Evolutionary conservation across 2,329 filamentous ascomycete genomes (phyloP).

Genomic region (Talaromyces funiculosus): DNA sequence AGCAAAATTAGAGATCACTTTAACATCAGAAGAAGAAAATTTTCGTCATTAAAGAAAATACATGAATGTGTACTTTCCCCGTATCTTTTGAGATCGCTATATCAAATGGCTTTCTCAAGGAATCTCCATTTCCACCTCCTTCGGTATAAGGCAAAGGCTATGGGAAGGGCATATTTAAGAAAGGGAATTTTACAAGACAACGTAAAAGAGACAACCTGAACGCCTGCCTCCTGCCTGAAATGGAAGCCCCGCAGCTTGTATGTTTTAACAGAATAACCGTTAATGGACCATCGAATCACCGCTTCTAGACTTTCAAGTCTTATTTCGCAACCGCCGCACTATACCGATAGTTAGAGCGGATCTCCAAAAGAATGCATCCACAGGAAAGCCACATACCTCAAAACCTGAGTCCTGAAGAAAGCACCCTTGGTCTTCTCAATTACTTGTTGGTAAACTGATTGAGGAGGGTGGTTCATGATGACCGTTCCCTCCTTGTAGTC

Average conservation of each 20-base stretch:
- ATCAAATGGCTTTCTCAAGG: not conserved
- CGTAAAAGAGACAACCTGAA: slow-evolving; percentile 30
- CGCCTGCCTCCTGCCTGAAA: slow-evolving; percentile 39
- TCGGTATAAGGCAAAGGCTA: slow-evolving; percentile 5
- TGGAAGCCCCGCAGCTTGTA: slow-evolving; percentile 19
- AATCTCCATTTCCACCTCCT: not conserved
- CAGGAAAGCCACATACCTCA: slow-evolving; percentile 48
- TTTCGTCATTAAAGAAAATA: slow-evolving; percentile 3
- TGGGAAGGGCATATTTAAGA: not conserved
- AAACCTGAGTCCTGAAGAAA: slow-evolving; percentile 96
- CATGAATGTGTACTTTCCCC: not conserved
- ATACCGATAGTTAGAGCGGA: slow-evolving; percentile 14
- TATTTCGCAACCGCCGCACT: slow-evolving; percentile 49
- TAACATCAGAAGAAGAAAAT: not conserved
- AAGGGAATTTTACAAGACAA: slow-evolving; percentile 8
- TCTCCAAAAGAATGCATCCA: not conserved
- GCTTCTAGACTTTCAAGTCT: slow-evolving; percentile 18
- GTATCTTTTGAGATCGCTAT: not conserved
- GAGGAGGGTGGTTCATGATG: slow-evolving; percentile 98
- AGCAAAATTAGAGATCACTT: not conserved
- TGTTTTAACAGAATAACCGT: slow-evolving; percentile 12
- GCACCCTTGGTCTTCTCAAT: slow-evolving; percentile 98
- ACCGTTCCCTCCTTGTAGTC: slow-evolving; percentile 98
- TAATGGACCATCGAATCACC: not conserved
- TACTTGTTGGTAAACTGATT: slow-evolving; percentile 98